phyloP scores from a whole-genome alignment of 164 flowering plant species.

The Pachysandra terminalis region DNA sequence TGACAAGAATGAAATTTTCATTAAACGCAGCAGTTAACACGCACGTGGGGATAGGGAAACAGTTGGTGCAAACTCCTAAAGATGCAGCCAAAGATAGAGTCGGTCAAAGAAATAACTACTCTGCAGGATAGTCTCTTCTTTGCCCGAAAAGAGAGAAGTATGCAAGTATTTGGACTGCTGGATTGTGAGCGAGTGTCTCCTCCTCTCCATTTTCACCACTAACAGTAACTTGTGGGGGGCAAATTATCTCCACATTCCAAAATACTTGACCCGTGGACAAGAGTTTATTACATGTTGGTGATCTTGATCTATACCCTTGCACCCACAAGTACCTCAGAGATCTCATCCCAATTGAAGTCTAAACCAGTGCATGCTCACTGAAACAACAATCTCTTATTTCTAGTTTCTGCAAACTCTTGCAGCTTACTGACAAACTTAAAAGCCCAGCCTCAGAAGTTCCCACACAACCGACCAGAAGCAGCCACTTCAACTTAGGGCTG shows the following conservation, averaged over 20 bases:
- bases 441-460: constrained; percentile 67
- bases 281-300: too few species aligned
- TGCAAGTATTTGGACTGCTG: constrained; percentile 65
- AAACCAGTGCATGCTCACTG: constrained; percentile 66
- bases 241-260: too few species aligned
- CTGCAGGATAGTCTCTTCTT: constrained; percentile 54
- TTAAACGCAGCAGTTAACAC: too few species aligned
- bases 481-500: constrained; percentile 67
- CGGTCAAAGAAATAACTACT: too few species aligned
- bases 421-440: constrained; percentile 58
- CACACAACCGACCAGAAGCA: constrained; percentile 67
- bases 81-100: too few species aligned
- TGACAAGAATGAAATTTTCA: too few species aligned
- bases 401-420: constrained; percentile 61
- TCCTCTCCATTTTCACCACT: too few species aligned
- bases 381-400: constrained; percentile 77
- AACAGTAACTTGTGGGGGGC: too few species aligned
- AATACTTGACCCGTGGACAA: too few species aligned
- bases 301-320: constrained; percentile 61
- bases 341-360: constrained; percentile 34
- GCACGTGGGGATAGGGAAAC: too few species aligned
- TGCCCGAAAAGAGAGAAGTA: constrained; percentile 70
- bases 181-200: constrained; percentile 19
- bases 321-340: constrained; percentile 78
- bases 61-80: too few species aligned